Evolutionary conservation across 2,329 filamentous ascomycete species (phyloP).

Genomic region (Rutstroemia sp.): DNA sequence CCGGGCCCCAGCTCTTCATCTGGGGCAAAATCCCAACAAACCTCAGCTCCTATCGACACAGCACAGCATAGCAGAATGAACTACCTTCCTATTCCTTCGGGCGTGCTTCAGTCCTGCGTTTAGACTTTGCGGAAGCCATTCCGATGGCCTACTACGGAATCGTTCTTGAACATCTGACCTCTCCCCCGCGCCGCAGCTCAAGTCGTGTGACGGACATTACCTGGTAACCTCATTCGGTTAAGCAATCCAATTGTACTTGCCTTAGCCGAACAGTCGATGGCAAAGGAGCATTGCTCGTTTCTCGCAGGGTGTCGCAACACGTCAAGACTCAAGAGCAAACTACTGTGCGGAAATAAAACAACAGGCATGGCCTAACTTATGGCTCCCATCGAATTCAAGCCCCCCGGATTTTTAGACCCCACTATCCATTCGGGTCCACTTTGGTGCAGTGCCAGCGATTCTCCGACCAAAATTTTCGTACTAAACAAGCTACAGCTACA

Average conservation of each 20-base stretch:
- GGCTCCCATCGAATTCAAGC: not conserved
- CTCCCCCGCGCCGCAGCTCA: not conserved
- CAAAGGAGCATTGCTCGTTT: not conserved
- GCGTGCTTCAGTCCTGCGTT: not conserved
- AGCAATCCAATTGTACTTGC: not conserved
- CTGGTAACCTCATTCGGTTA: not conserved
- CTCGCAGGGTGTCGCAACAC: too few species aligned
- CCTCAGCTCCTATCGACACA: conserved; percentile 1
- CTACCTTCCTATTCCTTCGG: conserved; percentile 2
- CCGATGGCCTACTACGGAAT: conserved; percentile 7
- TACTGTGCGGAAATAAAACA: not conserved
- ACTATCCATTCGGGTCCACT: not conserved
- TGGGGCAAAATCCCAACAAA: conserved; percentile 4
- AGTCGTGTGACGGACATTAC: conserved; percentile 1
- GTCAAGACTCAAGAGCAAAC: too few species aligned
- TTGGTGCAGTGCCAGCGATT: not conserved
- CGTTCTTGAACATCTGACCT: conserved; percentile 10
- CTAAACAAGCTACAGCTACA: not conserved
- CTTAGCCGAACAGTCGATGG: not conserved
- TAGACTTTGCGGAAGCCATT: conserved; percentile 1
- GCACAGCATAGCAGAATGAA: not conserved
- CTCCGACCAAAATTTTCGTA: not conserved
- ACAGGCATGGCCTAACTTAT: not conserved
- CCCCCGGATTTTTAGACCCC: not conserved
- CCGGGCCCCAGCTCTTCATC: not conserved